Conservation (phyloP, 2,329 filamentous ascomycete genomes). For the Chaetomium globosum region DNA sequence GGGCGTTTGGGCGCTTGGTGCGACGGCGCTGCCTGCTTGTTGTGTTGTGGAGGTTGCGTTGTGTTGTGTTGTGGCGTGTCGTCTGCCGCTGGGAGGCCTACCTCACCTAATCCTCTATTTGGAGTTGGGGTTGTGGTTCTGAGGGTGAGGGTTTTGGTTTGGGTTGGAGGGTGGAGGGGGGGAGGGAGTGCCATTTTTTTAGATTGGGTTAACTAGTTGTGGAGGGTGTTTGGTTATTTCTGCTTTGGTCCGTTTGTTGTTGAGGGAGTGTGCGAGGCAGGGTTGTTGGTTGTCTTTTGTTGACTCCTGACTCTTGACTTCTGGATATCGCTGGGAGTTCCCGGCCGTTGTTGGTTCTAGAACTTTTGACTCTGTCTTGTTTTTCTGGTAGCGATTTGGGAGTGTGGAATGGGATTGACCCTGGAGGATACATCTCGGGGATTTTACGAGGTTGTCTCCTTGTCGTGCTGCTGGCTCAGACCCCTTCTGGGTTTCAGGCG, state of each 20-base stretch:
- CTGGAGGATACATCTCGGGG: neutral
- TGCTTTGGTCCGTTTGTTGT: no score
- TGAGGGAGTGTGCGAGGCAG: neutral
- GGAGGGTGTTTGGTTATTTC: neutral
- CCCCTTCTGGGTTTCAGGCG: neutral
- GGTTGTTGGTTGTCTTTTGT: neutral
- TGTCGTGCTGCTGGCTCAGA: neutral
- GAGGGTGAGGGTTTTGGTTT: no score
- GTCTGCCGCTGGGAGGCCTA: neutral
- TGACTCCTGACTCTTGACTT: neutral
- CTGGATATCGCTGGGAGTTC: neutral
- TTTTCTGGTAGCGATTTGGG: neutral
- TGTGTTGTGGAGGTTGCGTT: no score
- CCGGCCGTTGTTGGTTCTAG: neutral
- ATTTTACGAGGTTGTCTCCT: neutral
- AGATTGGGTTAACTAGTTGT: neutral
- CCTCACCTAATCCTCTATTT: no score
- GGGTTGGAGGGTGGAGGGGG: no score
- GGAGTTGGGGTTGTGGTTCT: no score
- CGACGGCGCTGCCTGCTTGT: no score
- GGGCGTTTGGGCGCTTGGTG: slow-evolving; percentile 3
- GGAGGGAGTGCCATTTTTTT: slow-evolving; percentile 3
- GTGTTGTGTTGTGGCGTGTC: neutral
- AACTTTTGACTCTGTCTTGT: neutral
- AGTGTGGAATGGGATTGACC: neutral